These are phyloP conservation scores for Penicillium italicum DNA, from an alignment of 2,329 filamentous ascomycete genomes.

Conservation along the genomic window DNA sequence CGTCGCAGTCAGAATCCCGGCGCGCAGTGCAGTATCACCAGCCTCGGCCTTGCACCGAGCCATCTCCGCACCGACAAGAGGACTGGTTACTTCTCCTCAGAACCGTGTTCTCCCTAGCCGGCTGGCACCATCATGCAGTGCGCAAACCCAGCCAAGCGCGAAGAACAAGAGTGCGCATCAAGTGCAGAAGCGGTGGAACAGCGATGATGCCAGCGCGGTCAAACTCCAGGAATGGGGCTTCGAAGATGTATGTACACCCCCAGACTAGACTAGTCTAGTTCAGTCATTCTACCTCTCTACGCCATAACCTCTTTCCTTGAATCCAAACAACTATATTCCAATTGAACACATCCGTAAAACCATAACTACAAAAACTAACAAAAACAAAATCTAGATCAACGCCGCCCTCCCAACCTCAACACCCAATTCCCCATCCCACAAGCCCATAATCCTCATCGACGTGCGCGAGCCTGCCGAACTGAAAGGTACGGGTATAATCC, in stretches of 20 bases:
- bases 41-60: conserved; percentile 8
- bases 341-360: neutral
- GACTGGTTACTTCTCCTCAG: conserved; percentile 2
- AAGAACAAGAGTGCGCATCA: neutral
- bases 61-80: conserved; percentile 16
- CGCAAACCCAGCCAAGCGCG: neutral
- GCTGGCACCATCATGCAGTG: neutral
- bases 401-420: conserved; percentile 28
- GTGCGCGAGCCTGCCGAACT: conserved; percentile 49
- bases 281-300: neutral
- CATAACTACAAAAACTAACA: neutral
- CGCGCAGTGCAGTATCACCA: conserved; percentile 4
- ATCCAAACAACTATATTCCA: neutral
- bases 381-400: conserved; percentile 32
- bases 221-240: conserved; percentile 33
- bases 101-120: neutral
- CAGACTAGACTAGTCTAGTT: too few relatives aligned
- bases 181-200: conserved; percentile 24
- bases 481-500: conserved; percentile 58
- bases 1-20: conserved; percentile 1
- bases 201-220: conserved; percentile 7
- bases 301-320: neutral
- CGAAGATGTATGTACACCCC: conserved; percentile 31
- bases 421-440: conserved; percentile 24
- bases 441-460: conserved; percentile 40